These are phyloP conservation scores for Tuber borchii DNA, from an alignment of 495 filamentous ascomycete genomes.

Conservation along the genomic window DNA sequence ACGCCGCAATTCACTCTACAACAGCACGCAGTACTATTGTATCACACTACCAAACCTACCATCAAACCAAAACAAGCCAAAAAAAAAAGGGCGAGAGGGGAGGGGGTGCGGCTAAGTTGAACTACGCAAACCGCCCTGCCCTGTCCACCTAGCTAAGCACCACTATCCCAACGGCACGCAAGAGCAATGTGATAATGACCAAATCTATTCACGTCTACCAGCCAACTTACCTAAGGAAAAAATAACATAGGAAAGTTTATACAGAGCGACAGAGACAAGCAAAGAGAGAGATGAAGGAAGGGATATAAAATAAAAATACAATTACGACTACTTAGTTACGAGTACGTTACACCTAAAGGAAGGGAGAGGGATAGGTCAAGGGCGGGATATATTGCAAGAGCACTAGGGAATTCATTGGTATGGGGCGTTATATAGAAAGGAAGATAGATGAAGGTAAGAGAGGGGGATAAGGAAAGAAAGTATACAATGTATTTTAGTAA, in stretches of 20 bases:
- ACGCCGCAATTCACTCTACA: no score
- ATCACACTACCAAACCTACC: no score
- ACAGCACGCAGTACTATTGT: no score
- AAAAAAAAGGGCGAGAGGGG: no score
- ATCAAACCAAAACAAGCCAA: no score
- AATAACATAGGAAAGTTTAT: neutral
- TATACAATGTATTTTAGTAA: neutral
- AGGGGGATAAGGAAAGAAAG: neutral
- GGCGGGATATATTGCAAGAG: neutral
- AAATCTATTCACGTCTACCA: slow-evolving; percentile 2
- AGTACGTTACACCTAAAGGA: neutral
- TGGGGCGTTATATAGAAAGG: neutral
- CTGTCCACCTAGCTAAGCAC: neutral
- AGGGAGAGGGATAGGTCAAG: neutral
- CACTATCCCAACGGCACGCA: neutral
- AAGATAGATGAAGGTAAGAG: neutral
- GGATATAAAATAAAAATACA: neutral
- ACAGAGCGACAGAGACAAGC: neutral
- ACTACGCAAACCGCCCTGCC: neutral
- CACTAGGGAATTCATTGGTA: neutral
- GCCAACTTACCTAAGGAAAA: neutral
- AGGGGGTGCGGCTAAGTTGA: no score
- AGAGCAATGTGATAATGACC: neutral
- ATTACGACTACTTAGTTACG: neutral
- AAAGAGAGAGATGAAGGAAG: neutral